Conservation (phyloP, 2,329 filamentous ascomycete species). For the Microascus cirrosus region DNA sequence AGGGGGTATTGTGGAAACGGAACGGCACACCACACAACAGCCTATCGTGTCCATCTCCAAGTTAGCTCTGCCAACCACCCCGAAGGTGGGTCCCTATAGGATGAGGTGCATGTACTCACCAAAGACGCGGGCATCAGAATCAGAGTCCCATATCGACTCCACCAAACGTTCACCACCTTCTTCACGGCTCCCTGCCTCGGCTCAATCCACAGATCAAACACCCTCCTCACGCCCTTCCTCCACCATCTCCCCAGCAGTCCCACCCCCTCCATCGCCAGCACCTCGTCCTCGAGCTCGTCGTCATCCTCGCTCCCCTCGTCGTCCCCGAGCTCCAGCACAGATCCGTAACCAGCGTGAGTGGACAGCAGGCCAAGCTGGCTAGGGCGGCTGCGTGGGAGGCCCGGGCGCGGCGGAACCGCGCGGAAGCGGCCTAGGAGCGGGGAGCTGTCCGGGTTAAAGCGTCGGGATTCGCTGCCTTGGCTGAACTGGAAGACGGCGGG, state of each 20-base stretch:
- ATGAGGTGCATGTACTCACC: constrained; percentile 25
- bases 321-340: constrained; percentile 23
- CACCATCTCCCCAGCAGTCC: constrained; percentile 15
- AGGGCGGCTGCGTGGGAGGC: constrained; percentile 13
- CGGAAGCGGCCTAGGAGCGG: constrained; percentile 55
- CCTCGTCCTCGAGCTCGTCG: constrained; percentile 22
- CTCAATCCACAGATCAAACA: constrained; percentile 44
- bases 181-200: constrained; percentile 48
- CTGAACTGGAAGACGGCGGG: constrained; percentile 58
- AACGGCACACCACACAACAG: constrained; percentile 53
- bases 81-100: neutral
- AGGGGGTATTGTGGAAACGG: constrained; percentile 54
- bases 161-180: constrained; percentile 50
- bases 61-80: neutral
- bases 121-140: constrained; percentile 49
- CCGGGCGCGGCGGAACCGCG: constrained; percentile 38
- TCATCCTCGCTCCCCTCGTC: constrained; percentile 11
- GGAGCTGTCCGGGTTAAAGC: constrained; percentile 39
- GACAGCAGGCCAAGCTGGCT: constrained; percentile 12
- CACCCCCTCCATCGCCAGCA: constrained; percentile 18
- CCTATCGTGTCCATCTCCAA: constrained; percentile 23
- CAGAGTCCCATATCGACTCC: constrained; percentile 48
- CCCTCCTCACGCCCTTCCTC: constrained; percentile 1
- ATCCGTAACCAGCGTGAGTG: constrained; percentile 41
- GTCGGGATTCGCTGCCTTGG: constrained; percentile 49